A percentile compares a stretch with the other conserved stretches of the same genome.
Evolutionary conservation across 805 yeast genomes (phyloP).

Genomic region (Candida namnaoensis): DNA sequence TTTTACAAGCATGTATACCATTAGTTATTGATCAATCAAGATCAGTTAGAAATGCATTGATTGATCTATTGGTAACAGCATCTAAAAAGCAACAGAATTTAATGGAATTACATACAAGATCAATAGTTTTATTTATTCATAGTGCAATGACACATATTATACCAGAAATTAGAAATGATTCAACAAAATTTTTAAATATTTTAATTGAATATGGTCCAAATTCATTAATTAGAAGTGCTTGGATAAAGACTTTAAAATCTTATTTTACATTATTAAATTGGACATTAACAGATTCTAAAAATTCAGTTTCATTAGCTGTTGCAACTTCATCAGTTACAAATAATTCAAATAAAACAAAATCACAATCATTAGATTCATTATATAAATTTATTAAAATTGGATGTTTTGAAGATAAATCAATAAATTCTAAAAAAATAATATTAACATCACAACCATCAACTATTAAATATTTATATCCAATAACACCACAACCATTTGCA

Average conservation of each 20-base stretch:
- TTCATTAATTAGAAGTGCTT: slow-evolving; percentile 51
- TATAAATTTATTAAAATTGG: slow-evolving; percentile 36
- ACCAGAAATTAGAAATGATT: slow-evolving; percentile 65
- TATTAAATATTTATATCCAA: slow-evolving; percentile 42
- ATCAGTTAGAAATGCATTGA: slow-evolving; percentile 52
- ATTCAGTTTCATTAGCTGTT: slow-evolving; percentile 21
- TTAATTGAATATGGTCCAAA: slow-evolving; percentile 47
- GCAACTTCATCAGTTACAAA: slow-evolving; percentile 21
- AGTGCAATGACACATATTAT: slow-evolving; percentile 92
- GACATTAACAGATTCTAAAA: slow-evolving; percentile 35
- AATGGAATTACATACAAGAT: slow-evolving; percentile 50
- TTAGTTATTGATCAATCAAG: slow-evolving; percentile 50
- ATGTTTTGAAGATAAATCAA: slow-evolving; percentile 14
- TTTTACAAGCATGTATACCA: slow-evolving; percentile 51
- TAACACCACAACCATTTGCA: slow-evolving; percentile 53
- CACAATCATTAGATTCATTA: slow-evolving; percentile 28
- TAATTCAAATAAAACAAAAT: slow-evolving; percentile 10
- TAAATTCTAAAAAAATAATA: slow-evolving; percentile 5
- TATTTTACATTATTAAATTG: slow-evolving; percentile 70
- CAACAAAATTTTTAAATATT: slow-evolving; percentile 57
- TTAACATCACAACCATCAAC: slow-evolving; percentile 38
- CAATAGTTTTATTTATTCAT: slow-evolving; percentile 64
- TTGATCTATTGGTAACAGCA: slow-evolving; percentile 37
- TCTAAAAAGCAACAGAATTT: slow-evolving; percentile 43
- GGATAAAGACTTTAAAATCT: slow-evolving; percentile 61